Percentiles rank a stretch among this genome's conserved stretches.
Conservation (phyloP, 169 alveolate species). For the Plasmodium vinckei region DNA sequence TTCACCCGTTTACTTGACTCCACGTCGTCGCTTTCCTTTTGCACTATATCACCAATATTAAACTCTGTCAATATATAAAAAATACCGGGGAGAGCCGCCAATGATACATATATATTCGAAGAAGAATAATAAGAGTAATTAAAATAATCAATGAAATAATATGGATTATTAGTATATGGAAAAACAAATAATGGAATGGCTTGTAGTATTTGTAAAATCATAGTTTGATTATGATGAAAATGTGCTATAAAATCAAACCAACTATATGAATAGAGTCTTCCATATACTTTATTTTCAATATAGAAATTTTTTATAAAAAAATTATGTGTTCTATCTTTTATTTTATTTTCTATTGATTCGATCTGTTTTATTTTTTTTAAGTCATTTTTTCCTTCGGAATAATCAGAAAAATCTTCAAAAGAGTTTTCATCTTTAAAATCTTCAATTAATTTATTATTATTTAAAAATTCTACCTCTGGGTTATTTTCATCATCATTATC, state of each 20-base stretch:
- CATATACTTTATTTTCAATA: constrained; percentile 47
- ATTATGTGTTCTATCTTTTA: constrained; percentile 55
- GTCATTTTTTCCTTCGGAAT: neutral
- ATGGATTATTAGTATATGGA: constrained; percentile 72
- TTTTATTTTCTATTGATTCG: constrained; percentile 9
- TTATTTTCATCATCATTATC: neutral
- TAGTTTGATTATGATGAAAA: constrained; percentile 40
- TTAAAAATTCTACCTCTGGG: neutral
- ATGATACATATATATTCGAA: constrained; percentile 41
- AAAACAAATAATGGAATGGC: constrained; percentile 63
- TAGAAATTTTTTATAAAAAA: constrained; percentile 47
- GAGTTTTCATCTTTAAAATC: neutral
- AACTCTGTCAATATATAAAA: constrained; percentile 66
- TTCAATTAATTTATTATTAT: neutral
- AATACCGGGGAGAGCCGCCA: constrained; percentile 73
- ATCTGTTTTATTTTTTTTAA: constrained; percentile 1
- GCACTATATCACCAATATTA: constrained; percentile 20
- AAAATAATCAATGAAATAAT: constrained; percentile 60
- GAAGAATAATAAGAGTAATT: constrained; percentile 60
- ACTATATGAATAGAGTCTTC: constrained; percentile 35
- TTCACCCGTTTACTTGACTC: neutral
- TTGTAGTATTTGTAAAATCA: constrained; percentile 61
- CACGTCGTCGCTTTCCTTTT: neutral
- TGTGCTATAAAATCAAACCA: constrained; percentile 74
- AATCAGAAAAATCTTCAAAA: neutral